A percentile compares a stretch with the other conserved stretches of the same genome.
Evolutionary conservation across 2,329 filamentous ascomycete genomes (phyloP).

Genomic region (Fusarium pseudograminearum): DNA sequence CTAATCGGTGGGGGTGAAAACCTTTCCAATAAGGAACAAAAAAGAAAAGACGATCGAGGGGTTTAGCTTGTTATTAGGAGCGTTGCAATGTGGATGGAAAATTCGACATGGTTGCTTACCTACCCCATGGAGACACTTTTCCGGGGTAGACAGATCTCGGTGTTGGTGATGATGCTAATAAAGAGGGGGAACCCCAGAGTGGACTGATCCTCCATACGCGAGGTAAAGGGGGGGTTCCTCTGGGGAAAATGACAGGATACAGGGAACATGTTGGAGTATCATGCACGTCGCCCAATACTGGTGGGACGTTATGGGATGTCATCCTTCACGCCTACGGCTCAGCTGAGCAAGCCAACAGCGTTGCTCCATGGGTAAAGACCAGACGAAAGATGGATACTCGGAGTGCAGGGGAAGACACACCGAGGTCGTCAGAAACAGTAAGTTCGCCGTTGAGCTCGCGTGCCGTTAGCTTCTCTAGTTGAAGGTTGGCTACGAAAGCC

Average conservation of each 20-base stretch:
- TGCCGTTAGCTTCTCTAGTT: background rate
- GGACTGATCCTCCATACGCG: slow-evolving; percentile 15
- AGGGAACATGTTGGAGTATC: background rate
- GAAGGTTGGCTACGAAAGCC: background rate
- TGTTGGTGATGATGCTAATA: slow-evolving; percentile 28
- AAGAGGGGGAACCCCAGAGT: slow-evolving; percentile 26
- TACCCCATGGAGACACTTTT: slow-evolving; percentile 26
- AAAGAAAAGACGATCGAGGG: slow-evolving; percentile 6
- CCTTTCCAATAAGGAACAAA: slow-evolving; percentile 2
- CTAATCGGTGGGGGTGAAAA: background rate
- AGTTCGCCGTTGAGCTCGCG: background rate
- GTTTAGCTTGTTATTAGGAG: slow-evolving; percentile 13
- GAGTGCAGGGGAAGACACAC: slow-evolving; percentile 16
- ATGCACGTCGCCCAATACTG: background rate
- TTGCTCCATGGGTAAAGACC: background rate
- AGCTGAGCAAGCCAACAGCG: background rate
- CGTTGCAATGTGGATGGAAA: background rate
- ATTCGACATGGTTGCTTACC: slow-evolving; percentile 2
- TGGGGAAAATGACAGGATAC: slow-evolving; percentile 15
- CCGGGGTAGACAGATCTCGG: slow-evolving; percentile 26
- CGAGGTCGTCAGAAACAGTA: background rate
- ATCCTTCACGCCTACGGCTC: background rate
- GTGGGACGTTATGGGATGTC: background rate
- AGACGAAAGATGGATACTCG: background rate
- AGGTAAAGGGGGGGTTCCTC: background rate